Percentiles rank a stretch among this genome's conserved stretches.
phyloP scores from a whole-genome alignment of 306 rosid species.

The Quercus dentata region DNA sequence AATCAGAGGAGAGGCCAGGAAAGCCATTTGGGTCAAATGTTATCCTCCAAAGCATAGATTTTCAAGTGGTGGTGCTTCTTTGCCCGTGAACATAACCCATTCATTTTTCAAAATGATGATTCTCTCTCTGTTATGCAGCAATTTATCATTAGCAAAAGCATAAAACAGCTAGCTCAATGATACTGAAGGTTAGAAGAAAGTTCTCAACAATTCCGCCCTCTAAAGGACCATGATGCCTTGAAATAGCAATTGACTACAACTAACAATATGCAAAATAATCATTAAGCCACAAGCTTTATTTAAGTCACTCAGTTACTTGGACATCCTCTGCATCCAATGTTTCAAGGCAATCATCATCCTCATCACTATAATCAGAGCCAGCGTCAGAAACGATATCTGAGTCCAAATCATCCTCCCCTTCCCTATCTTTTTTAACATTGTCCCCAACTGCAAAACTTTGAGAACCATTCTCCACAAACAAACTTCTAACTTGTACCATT shows the following conservation, averaged over 20 bases:
- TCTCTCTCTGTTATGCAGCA: not conserved
- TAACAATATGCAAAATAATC: not conserved
- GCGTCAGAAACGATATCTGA: conserved; percentile 34
- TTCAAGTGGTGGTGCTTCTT: not conserved
- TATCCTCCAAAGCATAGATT: not conserved
- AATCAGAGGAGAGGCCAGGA: not conserved
- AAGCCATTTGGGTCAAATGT: not conserved
- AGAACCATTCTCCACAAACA: conserved; percentile 34
- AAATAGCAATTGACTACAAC: not conserved
- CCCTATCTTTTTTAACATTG: conserved; percentile 18
- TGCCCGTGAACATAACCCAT: not conserved
- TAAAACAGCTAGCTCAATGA: too few species aligned
- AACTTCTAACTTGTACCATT: conserved; percentile 38
- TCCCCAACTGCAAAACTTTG: conserved; percentile 29
- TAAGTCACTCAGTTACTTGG: conserved; percentile 2
- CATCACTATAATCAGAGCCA: conserved; percentile 42
- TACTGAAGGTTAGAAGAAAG: too few species aligned
- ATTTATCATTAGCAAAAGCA: not conserved
- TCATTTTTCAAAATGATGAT: not conserved
- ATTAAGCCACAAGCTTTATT: not conserved
- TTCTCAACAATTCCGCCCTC: conserved; percentile 1
- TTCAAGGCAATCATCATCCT: conserved; percentile 34
- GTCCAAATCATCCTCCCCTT: conserved; percentile 31
- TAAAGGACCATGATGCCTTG: conserved; percentile 3
- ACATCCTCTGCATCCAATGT: conserved; percentile 23